phyloP scores from a whole-genome alignment of 257 asterid species.

The Solanum ossicruentum region DNA sequence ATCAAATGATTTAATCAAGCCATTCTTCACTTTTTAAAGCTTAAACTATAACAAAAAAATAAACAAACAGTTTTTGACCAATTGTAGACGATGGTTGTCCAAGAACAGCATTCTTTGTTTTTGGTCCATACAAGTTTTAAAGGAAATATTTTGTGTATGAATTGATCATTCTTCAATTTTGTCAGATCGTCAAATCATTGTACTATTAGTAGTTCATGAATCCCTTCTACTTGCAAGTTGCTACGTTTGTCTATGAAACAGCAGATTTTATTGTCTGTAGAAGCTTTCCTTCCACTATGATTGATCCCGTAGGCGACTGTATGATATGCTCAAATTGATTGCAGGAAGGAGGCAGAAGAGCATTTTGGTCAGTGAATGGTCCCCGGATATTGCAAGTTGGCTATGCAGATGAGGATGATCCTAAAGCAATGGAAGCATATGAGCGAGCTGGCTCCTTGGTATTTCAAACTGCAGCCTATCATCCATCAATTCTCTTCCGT shows the following conservation, averaged over 20 bases:
- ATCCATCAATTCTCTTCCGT: neutral
- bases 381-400: constrained; percentile 88
- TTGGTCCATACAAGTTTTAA: neutral
- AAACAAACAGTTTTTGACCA: neutral
- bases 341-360: constrained; percentile 89
- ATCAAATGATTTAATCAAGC: neutral
- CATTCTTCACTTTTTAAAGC: neutral
- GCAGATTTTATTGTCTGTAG: neutral
- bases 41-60: neutral
- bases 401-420: constrained; percentile 67
- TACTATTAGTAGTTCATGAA: neutral
- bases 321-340: neutral
- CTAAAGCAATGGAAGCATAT: constrained; percentile 79
- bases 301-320: neutral
- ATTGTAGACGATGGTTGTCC: neutral
- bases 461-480: neutral
- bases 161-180: neutral
- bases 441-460: constrained; percentile 96
- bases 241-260: neutral
- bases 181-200: neutral
- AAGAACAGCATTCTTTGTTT: neutral
- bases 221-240: neutral
- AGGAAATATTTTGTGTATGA: neutral
- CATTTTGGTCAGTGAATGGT: constrained; percentile 92
- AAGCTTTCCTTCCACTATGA: neutral